Evolutionary conservation across 2,329 filamentous ascomycete species (phyloP).

Genomic region (Acephala macrosclerotiorum): DNA sequence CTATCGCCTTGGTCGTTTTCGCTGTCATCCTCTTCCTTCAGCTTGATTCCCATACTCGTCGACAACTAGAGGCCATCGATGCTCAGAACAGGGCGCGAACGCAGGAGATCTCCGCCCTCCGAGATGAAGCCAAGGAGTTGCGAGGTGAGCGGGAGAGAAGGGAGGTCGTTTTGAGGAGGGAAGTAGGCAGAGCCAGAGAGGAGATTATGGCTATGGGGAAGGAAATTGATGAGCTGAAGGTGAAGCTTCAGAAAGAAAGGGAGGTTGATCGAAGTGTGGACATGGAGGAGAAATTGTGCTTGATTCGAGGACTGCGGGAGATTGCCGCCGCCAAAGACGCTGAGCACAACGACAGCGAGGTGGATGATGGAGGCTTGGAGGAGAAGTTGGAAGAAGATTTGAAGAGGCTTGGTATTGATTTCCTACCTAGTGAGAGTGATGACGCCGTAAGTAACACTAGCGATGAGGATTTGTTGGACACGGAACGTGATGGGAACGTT

Average conservation of each 20-base stretch:
- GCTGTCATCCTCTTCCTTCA: background rate
- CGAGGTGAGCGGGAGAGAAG: background rate
- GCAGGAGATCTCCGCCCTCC: background rate
- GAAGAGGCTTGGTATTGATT: background rate
- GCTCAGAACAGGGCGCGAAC: background rate
- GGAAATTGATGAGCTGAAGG: background rate
- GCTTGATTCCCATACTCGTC: background rate
- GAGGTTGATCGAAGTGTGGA: slow-evolving; percentile 4
- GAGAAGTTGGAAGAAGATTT: background rate
- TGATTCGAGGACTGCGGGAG: slow-evolving; percentile 11
- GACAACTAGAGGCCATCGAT: background rate
- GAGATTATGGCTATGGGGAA: background rate
- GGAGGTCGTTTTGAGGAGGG: slow-evolving; percentile 4
- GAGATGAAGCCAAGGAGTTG: background rate
- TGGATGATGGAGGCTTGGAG: background rate
- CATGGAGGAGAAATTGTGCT: slow-evolving; percentile 14
- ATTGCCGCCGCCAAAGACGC: background rate
- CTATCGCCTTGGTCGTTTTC: background rate
- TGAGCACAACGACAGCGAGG: background rate
- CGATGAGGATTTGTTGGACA: background rate
- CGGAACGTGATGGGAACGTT: background rate
- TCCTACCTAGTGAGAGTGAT: no score
- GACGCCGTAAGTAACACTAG: background rate
- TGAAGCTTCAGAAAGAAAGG: background rate
- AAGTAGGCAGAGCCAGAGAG: slow-evolving; percentile 3